Percentiles rank a stretch among this genome's conserved stretches.
These are phyloP conservation scores for Geranium incanum DNA, from an alignment of 441 rosid species.

Conservation along the genomic window DNA sequence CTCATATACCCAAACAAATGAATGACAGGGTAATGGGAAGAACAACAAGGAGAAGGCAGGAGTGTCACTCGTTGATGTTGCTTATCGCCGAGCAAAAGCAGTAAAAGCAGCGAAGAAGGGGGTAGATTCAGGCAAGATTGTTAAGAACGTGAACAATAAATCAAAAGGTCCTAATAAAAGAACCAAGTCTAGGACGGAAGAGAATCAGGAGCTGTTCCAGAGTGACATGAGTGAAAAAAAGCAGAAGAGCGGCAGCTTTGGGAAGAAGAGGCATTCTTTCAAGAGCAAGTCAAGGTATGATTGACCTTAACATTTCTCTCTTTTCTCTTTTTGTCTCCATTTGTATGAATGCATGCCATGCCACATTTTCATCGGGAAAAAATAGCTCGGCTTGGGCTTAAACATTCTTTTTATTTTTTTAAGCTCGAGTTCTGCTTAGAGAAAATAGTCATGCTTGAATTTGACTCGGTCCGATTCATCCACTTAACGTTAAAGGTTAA, in stretches of 20 bases:
- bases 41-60: slow-evolving; percentile 57
- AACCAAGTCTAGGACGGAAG: slow-evolving; percentile 58
- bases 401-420: background rate
- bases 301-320: slow-evolving; percentile 14
- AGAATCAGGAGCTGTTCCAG: slow-evolving; percentile 80
- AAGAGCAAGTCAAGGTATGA: slow-evolving; percentile 92
- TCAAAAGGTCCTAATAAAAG: slow-evolving; percentile 38
- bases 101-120: slow-evolving; percentile 75
- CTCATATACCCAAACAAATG: background rate
- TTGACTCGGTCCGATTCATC: too few relatives aligned
- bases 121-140: slow-evolving; percentile 58
- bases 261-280: slow-evolving; percentile 62
- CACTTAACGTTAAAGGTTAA: too few relatives aligned
- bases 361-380: background rate
- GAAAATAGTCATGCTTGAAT: too few relatives aligned
- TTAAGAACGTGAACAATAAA: slow-evolving; percentile 40
- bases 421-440: background rate
- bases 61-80: slow-evolving; percentile 63
- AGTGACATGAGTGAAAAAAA: slow-evolving; percentile 78
- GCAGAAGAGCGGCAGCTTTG: slow-evolving; percentile 39
- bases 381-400: background rate
- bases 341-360: background rate
- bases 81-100: slow-evolving; percentile 87
- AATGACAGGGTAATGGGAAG: slow-evolving; percentile 43
- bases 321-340: slow-evolving; percentile 9